A percentile compares a stretch with the other conserved stretches of the same genome.
Evolutionary conservation across 1,139 yeast species (phyloP).

Genomic region (Magnusiomyces starmeri): DNA sequence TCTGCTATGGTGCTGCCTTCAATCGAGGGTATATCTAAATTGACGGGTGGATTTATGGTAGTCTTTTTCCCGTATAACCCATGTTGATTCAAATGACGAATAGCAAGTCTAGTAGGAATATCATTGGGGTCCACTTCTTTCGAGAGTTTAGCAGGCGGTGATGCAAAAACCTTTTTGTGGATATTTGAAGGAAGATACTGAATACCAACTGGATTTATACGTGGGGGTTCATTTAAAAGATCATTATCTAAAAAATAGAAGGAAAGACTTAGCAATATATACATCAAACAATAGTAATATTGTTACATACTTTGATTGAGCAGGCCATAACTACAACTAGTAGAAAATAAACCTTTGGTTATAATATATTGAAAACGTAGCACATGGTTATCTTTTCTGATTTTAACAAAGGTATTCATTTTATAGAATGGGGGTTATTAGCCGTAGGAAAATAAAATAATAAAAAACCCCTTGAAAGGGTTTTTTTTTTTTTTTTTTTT

Average conservation of each 20-base stretch:
- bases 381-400: too few relatives aligned
- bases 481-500: too few relatives aligned
- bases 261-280: not conserved
- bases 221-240: constrained; percentile 9
- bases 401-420: too few relatives aligned
- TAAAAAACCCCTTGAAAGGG: too few relatives aligned
- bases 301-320: too few relatives aligned
- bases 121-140: constrained; percentile 17
- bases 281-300: not conserved
- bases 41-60: constrained; percentile 52
- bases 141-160: not conserved
- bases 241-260: not conserved
- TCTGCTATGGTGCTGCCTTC: constrained; percentile 70
- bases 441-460: too few relatives aligned
- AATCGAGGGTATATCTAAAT: constrained; percentile 57
- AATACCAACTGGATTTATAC: constrained; percentile 56
- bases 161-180: constrained; percentile 28
- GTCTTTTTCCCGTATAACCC: constrained; percentile 77
- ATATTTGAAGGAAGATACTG: constrained; percentile 27
- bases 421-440: too few relatives aligned
- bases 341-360: too few relatives aligned
- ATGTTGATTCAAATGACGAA: constrained; percentile 53
- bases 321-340: too few relatives aligned
- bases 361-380: too few relatives aligned
- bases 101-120: constrained; percentile 49